Conservation (phyloP, 441 rosid species). For the California macrophylla region DNA sequence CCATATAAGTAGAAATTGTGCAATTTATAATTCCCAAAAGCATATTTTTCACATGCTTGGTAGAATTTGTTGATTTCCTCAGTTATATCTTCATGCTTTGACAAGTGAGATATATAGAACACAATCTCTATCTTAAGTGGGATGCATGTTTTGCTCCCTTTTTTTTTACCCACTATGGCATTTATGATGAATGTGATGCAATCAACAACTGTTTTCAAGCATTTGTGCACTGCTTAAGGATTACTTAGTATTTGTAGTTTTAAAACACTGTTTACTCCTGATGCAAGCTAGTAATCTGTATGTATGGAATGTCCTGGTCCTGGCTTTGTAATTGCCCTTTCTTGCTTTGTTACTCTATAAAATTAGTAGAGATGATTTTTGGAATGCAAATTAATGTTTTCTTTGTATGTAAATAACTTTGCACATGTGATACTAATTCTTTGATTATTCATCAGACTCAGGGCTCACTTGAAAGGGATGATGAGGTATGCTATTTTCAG, state of each 20-base stretch:
- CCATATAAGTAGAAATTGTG: background rate
- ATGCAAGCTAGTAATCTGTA: background rate
- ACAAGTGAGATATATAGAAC: background rate
- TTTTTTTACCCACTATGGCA: background rate
- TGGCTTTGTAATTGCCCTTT: background rate
- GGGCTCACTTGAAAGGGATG: constrained; percentile 76
- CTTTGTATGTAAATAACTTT: background rate
- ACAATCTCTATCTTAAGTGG: background rate
- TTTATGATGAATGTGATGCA: background rate
- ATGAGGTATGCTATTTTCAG: constrained; percentile 55
- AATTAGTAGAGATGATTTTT: background rate
- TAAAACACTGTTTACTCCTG: background rate
- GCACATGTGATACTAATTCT: constrained; percentile 9
- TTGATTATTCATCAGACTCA: constrained; percentile 41
- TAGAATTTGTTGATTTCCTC: background rate
- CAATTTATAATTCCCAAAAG: background rate
- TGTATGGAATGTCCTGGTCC: background rate
- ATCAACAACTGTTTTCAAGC: background rate
- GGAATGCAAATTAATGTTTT: background rate
- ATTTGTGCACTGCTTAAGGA: background rate
- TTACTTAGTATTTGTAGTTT: background rate
- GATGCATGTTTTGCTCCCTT: background rate
- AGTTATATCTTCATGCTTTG: constrained; percentile 3
- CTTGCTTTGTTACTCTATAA: background rate
- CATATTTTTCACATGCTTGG: background rate